These are phyloP conservation scores for Eucalyptus microcorys DNA, from an alignment of 345 rosid species.

Conservation along the genomic window DNA sequence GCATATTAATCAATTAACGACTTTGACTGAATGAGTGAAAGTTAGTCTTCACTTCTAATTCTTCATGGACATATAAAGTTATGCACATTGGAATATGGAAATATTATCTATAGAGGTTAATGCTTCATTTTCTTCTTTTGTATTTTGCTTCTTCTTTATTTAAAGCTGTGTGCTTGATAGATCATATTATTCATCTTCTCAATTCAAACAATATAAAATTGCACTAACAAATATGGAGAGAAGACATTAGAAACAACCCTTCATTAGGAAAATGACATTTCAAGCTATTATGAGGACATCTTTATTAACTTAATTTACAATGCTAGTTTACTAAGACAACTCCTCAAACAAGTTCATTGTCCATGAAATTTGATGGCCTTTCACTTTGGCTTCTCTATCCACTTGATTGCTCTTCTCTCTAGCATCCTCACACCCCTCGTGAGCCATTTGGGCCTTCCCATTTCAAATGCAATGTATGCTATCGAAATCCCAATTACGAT, in stretches of 20 bases:
- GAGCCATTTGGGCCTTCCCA: not conserved
- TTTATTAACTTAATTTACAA: too few species aligned
- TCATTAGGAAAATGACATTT: not conserved
- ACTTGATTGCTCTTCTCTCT: not conserved
- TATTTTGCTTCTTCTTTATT: not conserved
- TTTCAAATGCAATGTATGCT: not conserved
- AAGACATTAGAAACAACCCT: not conserved
- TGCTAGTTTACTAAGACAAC: not conserved
- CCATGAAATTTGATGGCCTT: not conserved
- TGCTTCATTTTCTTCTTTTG: not conserved
- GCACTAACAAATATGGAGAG: not conserved
- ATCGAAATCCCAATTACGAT: not conserved
- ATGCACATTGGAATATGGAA: too few species aligned
- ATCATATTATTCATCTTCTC: not conserved
- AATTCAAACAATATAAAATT: too few species aligned
- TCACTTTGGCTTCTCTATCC: not conserved
- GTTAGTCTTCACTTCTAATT: too few species aligned
- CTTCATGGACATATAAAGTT: too few species aligned
- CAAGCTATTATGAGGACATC: not conserved
- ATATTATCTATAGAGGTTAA: too few species aligned
- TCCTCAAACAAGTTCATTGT: not conserved
- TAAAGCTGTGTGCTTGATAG: not conserved
- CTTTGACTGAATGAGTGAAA: not conserved
- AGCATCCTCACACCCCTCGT: accelerated
- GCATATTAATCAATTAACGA: not conserved